Evolutionary conservation across 176 grass and related monocot genomes (phyloP), one percentile per base, ranked within the genome.

Genomic region (Musa troglodytarum): DNA sequence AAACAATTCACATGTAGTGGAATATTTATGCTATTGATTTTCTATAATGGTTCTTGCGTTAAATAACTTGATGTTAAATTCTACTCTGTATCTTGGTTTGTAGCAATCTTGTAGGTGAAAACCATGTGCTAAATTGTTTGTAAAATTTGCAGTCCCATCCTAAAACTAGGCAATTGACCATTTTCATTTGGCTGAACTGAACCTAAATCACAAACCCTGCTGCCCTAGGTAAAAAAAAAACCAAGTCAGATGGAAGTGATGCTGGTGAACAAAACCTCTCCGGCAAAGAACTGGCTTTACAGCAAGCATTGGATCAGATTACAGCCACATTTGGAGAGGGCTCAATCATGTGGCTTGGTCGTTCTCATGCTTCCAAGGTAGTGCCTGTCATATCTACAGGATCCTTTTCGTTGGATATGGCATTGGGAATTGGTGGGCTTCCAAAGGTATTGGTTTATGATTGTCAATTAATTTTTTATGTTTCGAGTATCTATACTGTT

Each of bases 271-370:
- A 98, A 59, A 85, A 81, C 78, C 82, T 93, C 70, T 98, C 95
- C 14, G 91, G 88, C 84, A 93, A 90, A 84, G 95, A 98, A 49
- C 68, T 86, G 29, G 95, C 95, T 76, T 86, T 98, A 66, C 88
- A 93, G 76, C 88, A 98, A 84, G 95, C 95, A 21, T 85, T 98
- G 8, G 95, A 98, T 89, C 95, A 98, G 56, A 94, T 98, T 79
- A 88, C 83, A 80, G 73, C 82, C 63, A 74, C 95, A 9, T 98
- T 98, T 80, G 95, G 95, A 51, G 89, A 98, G 65, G 95, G 95
- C 1, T 84, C 95, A 63, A 98, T 98, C 56, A 98, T 98, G 95
- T 98, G 95, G 90, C 90, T 98, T 87, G 95, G 95, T 49, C 95
- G 88, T 67, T 82, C 65, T 76, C 79, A 94, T 58, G 82, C 90